Percentiles rank a stretch among this genome's conserved stretches.
Conservation (phyloP, 495 filamentous ascomycete species). For the Chaetomium cochliodes region DNA sequence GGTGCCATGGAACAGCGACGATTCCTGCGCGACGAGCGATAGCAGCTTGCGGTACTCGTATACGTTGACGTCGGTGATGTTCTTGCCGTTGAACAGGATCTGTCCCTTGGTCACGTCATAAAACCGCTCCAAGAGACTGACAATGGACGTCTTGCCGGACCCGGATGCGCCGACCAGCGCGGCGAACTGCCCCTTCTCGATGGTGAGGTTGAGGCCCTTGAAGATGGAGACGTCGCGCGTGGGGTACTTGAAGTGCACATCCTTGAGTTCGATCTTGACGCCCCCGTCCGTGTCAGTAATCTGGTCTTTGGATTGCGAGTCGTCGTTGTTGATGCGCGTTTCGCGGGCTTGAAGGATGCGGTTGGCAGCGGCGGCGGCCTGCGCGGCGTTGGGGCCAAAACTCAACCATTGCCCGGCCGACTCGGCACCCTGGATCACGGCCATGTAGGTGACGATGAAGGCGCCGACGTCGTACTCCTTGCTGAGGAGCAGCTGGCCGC, state of each 20-base stretch:
- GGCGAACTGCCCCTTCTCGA: slow-evolving; percentile 63
- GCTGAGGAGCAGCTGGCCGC: slow-evolving; percentile 41
- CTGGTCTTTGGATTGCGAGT: slow-evolving; percentile 20
- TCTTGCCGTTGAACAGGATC: slow-evolving; percentile 53
- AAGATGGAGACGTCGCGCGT: slow-evolving; percentile 55
- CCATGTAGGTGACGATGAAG: slow-evolving; percentile 51
- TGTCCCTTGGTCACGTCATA: slow-evolving; percentile 56
- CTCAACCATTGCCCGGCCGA: slow-evolving; percentile 47
- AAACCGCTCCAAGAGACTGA: slow-evolving; percentile 63
- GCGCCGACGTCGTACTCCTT: slow-evolving; percentile 40
- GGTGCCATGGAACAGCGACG: slow-evolving; percentile 55
- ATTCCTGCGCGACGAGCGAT: slow-evolving; percentile 63
- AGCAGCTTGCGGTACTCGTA: slow-evolving; percentile 53
- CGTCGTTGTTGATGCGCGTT: slow-evolving; percentile 28
- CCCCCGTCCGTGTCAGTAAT: slow-evolving; percentile 46
- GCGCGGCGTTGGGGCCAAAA: slow-evolving; percentile 52
- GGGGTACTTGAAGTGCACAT: slow-evolving; percentile 61
- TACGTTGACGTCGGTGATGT: slow-evolving; percentile 47
- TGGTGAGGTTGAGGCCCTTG: slow-evolving; percentile 51
- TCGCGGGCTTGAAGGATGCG: slow-evolving; percentile 48
- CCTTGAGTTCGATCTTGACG: slow-evolving; percentile 53
- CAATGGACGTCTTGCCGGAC: slow-evolving; percentile 69
- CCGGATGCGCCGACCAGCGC: slow-evolving; percentile 71
- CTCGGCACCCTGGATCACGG: slow-evolving; percentile 50
- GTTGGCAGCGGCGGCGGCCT: slow-evolving; percentile 46